Base-by-base conservation (phyloP, 2,329 filamentous ascomycete species). In the Aureobasidium mangrovei region DNA sequence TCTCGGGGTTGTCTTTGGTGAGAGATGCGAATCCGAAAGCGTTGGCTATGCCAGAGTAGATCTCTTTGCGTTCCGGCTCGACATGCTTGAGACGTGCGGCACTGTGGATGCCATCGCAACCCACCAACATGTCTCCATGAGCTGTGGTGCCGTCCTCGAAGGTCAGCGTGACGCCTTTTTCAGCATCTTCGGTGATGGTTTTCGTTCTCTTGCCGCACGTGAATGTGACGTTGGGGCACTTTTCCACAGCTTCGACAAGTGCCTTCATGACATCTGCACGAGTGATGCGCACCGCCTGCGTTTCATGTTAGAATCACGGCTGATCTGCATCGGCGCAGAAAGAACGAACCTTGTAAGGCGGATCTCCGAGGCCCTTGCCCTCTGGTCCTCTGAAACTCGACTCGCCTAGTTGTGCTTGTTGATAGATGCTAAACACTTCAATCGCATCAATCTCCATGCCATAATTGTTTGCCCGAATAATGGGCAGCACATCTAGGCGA, bases 41-140 rank as follows among this genome's bases (percentile, higher is more conserved):
- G 55, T 74, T 74, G 57, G 70, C 71, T n/a, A 73, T 70, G 9
- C 72, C 72, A 0, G 69, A 70, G 62, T 74, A 74, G 26, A 66
- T 63, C 29, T 64, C 65, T 56, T 67, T 73, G 28, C 72, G 69
- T 35, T 66, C 64, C 7, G 72, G 71, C 59, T 74, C 72, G 53
- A 74, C 70, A 58, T 74, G 72, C 56, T 68, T 70, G 53, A 73
- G 65, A 8, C 72, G 66, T 3, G 71, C 67, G 45, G 69, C 67
- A 42, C 67, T 70, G 62, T 66, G 67, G 10, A 74, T 72, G 26
- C 69, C 67, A 18, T 67, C 62, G 27, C 63, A 66, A 40, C 69
- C 67, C 61, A 70, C 67, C 38, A 70, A 62, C 18, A 70, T 57
- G 31, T 68, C 66, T 7, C 57, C 67, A 51, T 61, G 61, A 7